Evolutionary conservation across 352 stramenopile genomes (phyloP).

Genomic region (Pythium apleroticum): DNA sequence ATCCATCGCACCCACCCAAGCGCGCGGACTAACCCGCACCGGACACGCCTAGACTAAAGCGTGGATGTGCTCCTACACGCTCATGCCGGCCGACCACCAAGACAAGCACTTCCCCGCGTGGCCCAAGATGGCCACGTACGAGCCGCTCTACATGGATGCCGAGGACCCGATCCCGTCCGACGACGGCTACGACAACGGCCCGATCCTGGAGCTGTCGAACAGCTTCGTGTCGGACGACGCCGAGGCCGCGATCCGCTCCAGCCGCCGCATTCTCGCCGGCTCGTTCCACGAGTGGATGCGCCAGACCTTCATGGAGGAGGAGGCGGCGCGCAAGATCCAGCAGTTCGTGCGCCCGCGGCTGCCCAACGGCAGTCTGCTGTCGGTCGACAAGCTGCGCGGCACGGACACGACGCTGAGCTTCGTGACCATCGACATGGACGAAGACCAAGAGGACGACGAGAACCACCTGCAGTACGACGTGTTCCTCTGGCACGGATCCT

Average conservation of each 20-base stretch:
- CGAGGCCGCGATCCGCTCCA: constrained; percentile 13
- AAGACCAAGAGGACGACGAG: constrained; percentile 35
- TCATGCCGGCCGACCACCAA: constrained; percentile 9
- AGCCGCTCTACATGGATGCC: constrained; percentile 17
- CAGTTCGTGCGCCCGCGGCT: constrained; percentile 32
- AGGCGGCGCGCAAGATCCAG: constrained; percentile 38
- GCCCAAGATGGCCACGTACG: constrained; percentile 16
- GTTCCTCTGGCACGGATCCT: constrained; percentile 60
- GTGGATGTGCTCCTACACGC: constrained; percentile 14
- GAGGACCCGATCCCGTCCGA: constrained; percentile 20
- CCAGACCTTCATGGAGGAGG: constrained; percentile 33
- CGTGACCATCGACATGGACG: constrained; percentile 28
- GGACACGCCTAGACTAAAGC: background rate
- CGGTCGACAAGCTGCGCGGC: constrained; percentile 13
- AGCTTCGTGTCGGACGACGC: constrained; percentile 17
- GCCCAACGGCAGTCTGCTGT: background rate
- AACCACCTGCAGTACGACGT: constrained; percentile 48
- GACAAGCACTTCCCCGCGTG: constrained; percentile 16
- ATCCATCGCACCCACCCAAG: background rate
- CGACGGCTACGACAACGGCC: constrained; percentile 8
- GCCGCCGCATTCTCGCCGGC: constrained; percentile 13
- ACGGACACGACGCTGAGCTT: constrained; percentile 27
- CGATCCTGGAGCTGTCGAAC: constrained; percentile 8
- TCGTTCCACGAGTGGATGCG: constrained; percentile 39
- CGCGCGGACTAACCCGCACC: background rate